Evolutionary conservation across 192 early-diverging fungal species (phyloP), one percentile per base, ranked within the genome.

Genomic region (Coemansia sp.): DNA sequence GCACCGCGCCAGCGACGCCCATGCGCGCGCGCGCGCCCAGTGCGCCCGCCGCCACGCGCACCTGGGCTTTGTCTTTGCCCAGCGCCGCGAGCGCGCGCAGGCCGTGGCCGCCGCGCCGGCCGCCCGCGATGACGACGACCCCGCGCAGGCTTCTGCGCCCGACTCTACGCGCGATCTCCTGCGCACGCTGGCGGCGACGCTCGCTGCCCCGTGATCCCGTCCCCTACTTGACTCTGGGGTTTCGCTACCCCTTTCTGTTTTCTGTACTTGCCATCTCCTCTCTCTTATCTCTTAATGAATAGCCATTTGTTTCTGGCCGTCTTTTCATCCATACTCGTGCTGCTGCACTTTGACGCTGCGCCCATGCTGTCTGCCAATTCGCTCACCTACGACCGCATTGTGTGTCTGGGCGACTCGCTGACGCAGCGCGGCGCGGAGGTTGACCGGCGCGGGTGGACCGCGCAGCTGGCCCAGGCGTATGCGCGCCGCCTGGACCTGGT

Each of bases 401-500:
- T 75, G 36, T 64, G 57, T 19, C 32, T 76, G 12, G 73, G 73
- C 14, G 73, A 76, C 55, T 66, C 62, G 25, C 22, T 76, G 20
- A 69, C 73, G 2, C 73, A 76, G 62, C 65, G 54, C 39, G 66
- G 66, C 45, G 69, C 56, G 61, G 58, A 65, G 39, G 66, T 76
- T 2, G 25, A 21, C 27, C 57, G 54, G 41, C 42, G 20, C 48
- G 73, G 73, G 14, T 76, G 73, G 73, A 50, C 54, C 0, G 66
- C 73, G 1, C 73, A 76, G 36, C 46, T 76, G 8, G 28, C 73
- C 0, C 44, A 40, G 11, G 8, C 48, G 0, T 76, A 76, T 45
- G 5, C 61, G 21, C 61, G 73, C 4, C 42, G 50, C 0, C 22
- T 68, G 3, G 73, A 69, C 41, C 52, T 76, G 1, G 14, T 69